These are phyloP conservation scores for Colletotrichum magnum DNA, from an alignment of 2,329 filamentous ascomycete species.

Conservation along the genomic window DNA sequence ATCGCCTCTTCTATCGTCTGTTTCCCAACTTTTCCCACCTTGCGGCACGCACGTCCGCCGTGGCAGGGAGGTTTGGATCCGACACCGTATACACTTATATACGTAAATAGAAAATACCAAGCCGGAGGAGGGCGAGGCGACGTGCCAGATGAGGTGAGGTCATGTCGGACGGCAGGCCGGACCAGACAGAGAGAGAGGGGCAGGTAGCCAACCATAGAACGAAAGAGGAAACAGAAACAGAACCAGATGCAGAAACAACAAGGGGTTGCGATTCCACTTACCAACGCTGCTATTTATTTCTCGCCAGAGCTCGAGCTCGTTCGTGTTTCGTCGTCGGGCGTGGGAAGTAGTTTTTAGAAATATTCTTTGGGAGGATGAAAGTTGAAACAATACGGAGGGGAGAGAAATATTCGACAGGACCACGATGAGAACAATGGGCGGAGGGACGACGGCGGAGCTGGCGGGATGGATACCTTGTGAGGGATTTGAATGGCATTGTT, in stretches of 20 bases:
- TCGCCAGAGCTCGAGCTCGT: conserved; percentile 8
- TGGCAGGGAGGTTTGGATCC: not conserved
- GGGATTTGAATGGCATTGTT: conserved; percentile 29
- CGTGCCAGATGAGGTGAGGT: conserved; percentile 4
- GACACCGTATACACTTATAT: not conserved
- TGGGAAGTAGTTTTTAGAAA: not conserved
- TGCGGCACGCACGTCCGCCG: conserved; percentile 6
- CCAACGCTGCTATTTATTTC: conserved; percentile 26
- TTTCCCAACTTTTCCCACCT: conserved; percentile 13
- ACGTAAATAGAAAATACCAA: conserved; percentile 33
- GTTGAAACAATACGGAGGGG: not conserved
- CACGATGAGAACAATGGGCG: conserved; percentile 1
- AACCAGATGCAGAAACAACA: conserved; percentile 31
- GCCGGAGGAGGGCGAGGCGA: conserved; percentile 14
- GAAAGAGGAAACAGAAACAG: conserved; percentile 20
- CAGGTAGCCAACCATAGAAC: conserved; percentile 8
- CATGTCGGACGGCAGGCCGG: conserved; percentile 14
- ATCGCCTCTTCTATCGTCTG: conserved; percentile 4
- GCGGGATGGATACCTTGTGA: conserved; percentile 7
- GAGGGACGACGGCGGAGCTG: conserved; percentile 10
- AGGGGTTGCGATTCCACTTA: conserved; percentile 21
- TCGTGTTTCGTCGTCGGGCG: conserved; percentile 1
- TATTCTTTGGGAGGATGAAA: not conserved
- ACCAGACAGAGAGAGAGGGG: conserved; percentile 3
- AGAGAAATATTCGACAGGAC: not conserved